Conservation (phyloP, 345 rosid species). For the Excoecaria agallocha region DNA sequence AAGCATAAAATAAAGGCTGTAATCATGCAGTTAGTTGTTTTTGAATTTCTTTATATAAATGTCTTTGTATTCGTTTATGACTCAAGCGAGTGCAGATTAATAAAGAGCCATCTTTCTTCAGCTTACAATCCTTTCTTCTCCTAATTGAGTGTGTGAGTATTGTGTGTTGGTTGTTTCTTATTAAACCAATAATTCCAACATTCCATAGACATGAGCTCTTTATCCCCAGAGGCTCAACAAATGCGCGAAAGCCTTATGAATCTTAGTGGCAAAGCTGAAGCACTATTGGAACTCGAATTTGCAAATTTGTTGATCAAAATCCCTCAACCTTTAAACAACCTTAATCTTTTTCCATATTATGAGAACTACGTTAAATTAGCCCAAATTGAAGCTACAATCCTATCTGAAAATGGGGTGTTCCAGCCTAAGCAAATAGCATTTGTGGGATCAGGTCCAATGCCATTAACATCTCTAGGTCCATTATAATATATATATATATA, state of each 20-base stretch:
- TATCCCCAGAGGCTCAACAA: slow-evolving; percentile 17
- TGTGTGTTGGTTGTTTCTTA: too few relatives aligned
- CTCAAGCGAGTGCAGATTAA: too few relatives aligned
- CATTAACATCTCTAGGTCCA: slow-evolving; percentile 43
- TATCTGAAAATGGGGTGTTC: slow-evolving; percentile 23
- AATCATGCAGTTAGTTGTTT: too few relatives aligned
- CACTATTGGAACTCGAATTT: slow-evolving; percentile 40
- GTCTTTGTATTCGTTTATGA: too few relatives aligned
- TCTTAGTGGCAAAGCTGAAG: slow-evolving; percentile 36
- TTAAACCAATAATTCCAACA: too few relatives aligned
- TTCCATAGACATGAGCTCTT: slow-evolving; percentile 20
- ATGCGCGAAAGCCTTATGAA: slow-evolving; percentile 31
- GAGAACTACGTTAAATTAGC: slow-evolving; percentile 41
- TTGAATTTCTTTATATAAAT: too few relatives aligned
- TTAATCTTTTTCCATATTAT: slow-evolving; percentile 37
- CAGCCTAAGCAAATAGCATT: slow-evolving; percentile 40
- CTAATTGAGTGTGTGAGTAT: too few relatives aligned
- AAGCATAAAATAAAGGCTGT: too few relatives aligned
- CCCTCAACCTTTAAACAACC: slow-evolving; percentile 27
- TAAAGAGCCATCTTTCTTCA: too few relatives aligned
- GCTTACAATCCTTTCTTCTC: too few relatives aligned
- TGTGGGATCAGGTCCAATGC: slow-evolving; percentile 48
- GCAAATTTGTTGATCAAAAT: slow-evolving; percentile 29
- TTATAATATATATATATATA: too few relatives aligned
- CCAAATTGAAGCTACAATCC: slow-evolving; percentile 24